phyloP scores from a whole-genome alignment of 2,329 filamentous ascomycete species.

The Talaromyces sp. region DNA sequence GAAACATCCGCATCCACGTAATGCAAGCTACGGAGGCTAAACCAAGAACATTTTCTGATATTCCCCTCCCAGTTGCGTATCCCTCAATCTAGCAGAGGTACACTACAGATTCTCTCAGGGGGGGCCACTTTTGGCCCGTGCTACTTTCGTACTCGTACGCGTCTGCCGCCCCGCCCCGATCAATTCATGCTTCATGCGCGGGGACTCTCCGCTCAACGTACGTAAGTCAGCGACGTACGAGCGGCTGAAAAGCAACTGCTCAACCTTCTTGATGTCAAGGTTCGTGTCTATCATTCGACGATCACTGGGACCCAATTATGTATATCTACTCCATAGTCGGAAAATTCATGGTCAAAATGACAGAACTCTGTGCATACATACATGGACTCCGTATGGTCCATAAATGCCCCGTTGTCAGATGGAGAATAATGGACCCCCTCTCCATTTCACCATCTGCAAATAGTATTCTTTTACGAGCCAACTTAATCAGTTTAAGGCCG shows the following conservation, averaged over 20 bases:
- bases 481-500: background rate
- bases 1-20: background rate
- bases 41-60: background rate
- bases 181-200: constrained; percentile 12
- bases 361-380: too few species aligned
- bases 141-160: constrained; percentile 26
- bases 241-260: background rate
- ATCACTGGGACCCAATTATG: too few species aligned
- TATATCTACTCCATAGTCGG: too few species aligned
- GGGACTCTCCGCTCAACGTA: constrained; percentile 17
- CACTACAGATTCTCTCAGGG: constrained; percentile 1
- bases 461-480: too few species aligned
- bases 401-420: too few species aligned
- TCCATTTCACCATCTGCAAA: too few species aligned
- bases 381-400: too few species aligned
- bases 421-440: too few species aligned
- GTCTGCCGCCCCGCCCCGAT: constrained; percentile 24
- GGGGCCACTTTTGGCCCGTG: constrained; percentile 13
- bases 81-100: too few species aligned
- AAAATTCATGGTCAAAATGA: too few species aligned
- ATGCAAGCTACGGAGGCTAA: background rate
- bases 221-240: constrained; percentile 19
- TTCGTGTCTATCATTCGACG: background rate
- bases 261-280: background rate
- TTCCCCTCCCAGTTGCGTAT: constrained; percentile 2